A percentile compares a stretch with the other conserved stretches of the same genome.
These are phyloP conservation scores for Rhynchospora pubera DNA, from an alignment of 176 grass and related monocot genomes.

Conservation along the genomic window DNA sequence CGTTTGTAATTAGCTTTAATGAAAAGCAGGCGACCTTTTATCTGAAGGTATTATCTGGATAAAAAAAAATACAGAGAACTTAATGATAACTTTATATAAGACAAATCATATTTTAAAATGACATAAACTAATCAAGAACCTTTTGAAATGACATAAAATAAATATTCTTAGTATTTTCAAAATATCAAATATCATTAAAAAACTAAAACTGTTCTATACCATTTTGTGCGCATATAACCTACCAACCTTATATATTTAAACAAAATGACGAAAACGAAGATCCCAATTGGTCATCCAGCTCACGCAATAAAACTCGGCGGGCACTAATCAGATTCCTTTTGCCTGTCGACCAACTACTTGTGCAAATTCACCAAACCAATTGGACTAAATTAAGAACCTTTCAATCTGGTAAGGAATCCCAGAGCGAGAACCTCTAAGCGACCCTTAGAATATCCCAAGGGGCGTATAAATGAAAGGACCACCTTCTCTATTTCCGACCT, in stretches of 20 bases:
- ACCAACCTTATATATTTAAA: neutral
- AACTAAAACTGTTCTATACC: too few species aligned
- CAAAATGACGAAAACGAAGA: neutral
- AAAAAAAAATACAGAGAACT: too few species aligned
- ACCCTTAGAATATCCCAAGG: constrained; percentile 16
- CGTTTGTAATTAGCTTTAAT: too few species aligned
- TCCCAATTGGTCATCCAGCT: neutral
- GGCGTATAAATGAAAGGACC: neutral
- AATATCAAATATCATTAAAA: too few species aligned
- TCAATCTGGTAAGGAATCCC: neutral
- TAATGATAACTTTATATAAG: too few species aligned
- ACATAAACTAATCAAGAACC: too few species aligned
- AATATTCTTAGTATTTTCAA: too few species aligned
- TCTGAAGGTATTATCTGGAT: too few species aligned
- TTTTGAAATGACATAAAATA: too few species aligned
- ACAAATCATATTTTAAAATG: too few species aligned
- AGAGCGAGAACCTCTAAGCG: neutral
- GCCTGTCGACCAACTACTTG: neutral
- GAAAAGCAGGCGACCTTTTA: too few species aligned
- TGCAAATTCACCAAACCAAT: neutral
- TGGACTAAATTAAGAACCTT: neutral
- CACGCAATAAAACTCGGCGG: neutral
- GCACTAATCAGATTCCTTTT: constrained; percentile 8
- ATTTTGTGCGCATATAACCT: neutral
- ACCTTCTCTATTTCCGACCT: neutral